phyloP scores from a whole-genome alignment of 371 early-diverging fungal genomes.

The Mortierella sp. region DNA sequence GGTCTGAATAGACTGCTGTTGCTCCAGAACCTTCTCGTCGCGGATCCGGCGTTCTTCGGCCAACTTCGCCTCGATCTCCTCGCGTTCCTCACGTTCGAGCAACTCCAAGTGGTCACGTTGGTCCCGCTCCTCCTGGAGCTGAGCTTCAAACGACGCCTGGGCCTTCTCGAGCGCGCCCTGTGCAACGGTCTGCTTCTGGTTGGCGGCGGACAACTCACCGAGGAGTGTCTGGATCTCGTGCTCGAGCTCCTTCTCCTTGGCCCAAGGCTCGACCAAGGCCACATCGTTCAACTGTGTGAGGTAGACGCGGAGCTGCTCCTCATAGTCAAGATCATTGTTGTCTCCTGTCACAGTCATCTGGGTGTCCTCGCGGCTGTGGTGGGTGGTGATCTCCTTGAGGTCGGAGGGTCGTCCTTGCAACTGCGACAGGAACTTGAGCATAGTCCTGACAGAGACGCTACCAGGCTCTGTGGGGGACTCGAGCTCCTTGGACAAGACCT shows the following conservation, averaged over 20 bases:
- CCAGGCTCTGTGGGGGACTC: conserved; percentile 10
- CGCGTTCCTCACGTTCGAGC: conserved; percentile 33
- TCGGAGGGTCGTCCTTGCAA: conserved; percentile 36
- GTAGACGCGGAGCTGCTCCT: conserved; percentile 38
- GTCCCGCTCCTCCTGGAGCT: conserved; percentile 34
- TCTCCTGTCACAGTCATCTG: conserved; percentile 31
- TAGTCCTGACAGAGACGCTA: conserved; percentile 45
- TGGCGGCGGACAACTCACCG: conserved; percentile 22
- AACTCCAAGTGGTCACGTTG: conserved; percentile 34
- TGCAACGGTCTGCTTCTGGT: conserved; percentile 32
- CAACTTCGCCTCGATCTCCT: conserved; percentile 23
- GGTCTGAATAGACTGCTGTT: conserved; percentile 23
- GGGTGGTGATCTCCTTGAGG: conserved; percentile 2
- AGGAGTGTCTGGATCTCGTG: conserved; percentile 46
- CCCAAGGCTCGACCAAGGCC: conserved; percentile 51
- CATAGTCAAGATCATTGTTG: conserved; percentile 18
- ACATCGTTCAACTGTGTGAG: conserved; percentile 35
- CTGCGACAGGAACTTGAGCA: conserved; percentile 56
- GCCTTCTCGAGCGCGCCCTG: conserved; percentile 10
- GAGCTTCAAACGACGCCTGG: conserved; percentile 19
- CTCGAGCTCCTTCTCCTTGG: conserved; percentile 51
- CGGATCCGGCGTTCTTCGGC: conserved; percentile 18
- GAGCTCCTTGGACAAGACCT: not conserved
- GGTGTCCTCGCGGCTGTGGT: conserved; percentile 36
- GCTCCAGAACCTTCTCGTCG: conserved; percentile 21